Percentiles rank a stretch among this genome's conserved stretches.
phyloP scores from a whole-genome alignment of 768 basidiomycete genomes.

The Xerocomus spinulosus region DNA sequence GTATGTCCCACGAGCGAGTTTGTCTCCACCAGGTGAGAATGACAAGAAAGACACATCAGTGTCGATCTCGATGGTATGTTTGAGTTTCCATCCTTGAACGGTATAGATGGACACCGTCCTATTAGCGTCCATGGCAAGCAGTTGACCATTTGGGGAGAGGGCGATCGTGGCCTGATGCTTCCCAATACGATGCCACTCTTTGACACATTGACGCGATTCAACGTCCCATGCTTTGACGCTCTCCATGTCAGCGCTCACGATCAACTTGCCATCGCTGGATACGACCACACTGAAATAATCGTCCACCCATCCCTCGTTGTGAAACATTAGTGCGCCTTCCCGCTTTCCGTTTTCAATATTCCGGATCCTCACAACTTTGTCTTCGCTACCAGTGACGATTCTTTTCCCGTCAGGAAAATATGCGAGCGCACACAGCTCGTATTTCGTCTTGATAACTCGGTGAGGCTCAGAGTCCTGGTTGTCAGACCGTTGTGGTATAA shows the following conservation, averaged over 20 bases:
- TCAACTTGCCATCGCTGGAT: too few species aligned
- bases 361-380: neutral
- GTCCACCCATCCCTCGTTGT: neutral
- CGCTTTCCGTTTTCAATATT: neutral
- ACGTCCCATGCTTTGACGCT: neutral
- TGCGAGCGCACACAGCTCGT: neutral
- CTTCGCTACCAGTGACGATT: neutral
- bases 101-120: neutral
- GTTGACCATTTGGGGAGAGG: neutral
- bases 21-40: neutral
- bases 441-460: too few species aligned
- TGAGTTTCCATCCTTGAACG: neutral
- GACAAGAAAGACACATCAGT: neutral
- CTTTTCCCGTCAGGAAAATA: slow-evolving; percentile 4
- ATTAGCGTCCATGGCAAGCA: neutral
- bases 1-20: neutral
- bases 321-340: neutral
- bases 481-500: too few species aligned
- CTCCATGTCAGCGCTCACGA: too few species aligned
- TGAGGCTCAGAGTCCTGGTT: too few species aligned
- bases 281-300: neutral
- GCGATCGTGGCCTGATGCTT: neutral
- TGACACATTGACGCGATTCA: neutral
- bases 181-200: neutral
- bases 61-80: neutral